Base-by-base conservation (phyloP, 73 alveolate genomes). In the Blepharisma stoltei region DNA sequence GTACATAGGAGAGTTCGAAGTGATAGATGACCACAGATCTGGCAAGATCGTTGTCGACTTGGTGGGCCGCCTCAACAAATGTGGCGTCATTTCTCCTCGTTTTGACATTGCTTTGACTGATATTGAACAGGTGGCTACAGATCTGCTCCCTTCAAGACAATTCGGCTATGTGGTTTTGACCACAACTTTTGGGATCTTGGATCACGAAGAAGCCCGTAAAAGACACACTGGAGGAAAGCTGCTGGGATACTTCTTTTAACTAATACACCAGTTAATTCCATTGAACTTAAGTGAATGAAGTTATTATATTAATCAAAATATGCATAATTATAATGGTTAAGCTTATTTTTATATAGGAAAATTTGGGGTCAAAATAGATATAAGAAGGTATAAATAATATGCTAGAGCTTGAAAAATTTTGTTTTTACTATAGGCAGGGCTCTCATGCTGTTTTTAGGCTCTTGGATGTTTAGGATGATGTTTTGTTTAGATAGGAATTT, bases 1-100 rank as follows among this genome's bases (percentile, higher is more conserved):
- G 49, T 96, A 96, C 92, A 95, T 96, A 67, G 94, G 94, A 66
- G 99, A 96, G 79, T 92, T 96, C 86, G 99, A 95, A 84, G 88
- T 95, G 78, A 85, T 96, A 43, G 99, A 96, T 83, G 99, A 96
- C 89, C 97, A 95, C 91, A 92, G 99, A 81, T 81, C 92, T 23
- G 97, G 97, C 70, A 96, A 96, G 93, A 94, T 96, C 78, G 97
- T 96, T 60, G 96, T 96, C 50, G 99, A 96, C 71, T 86, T 96
- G 66, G 80, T 85, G 76, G 99, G 99, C 60, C 87, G 99, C 78
- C 86, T 96, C 80, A 91, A 89, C 95, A 92, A 95, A 88, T 93
- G 98, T 88, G 99, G 99, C 49, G 99, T 96, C 77, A 96, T 96
- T 86, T 94, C 98, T 52, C 99, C 99, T 50, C 83, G 99, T 44